Percentiles rank a stretch among this genome's conserved stretches.
Conservation (phyloP, 768 basidiomycete species). For the Crassisporium funariophilum region DNA sequence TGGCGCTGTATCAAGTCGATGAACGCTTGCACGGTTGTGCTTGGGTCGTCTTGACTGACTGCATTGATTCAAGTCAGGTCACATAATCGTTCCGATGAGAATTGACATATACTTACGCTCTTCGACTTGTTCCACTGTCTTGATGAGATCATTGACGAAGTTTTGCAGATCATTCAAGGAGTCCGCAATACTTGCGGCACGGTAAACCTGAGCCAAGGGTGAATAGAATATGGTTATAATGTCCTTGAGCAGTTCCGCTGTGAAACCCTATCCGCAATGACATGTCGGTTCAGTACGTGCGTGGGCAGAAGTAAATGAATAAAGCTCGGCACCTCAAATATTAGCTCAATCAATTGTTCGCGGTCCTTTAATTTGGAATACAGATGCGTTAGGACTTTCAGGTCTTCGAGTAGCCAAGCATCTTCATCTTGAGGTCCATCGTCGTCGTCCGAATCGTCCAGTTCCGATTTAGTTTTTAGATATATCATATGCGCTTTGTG, state of each 20-base stretch:
- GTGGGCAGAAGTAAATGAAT: not conserved
- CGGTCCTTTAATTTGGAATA: constrained; percentile 83
- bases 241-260: constrained; percentile 93
- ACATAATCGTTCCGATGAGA: constrained; percentile 3
- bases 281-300: no score
- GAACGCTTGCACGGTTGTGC: constrained; percentile 86
- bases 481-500: constrained; percentile 82
- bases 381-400: constrained; percentile 76
- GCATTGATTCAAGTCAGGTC: constrained; percentile 1
- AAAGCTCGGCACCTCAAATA: constrained; percentile 77
- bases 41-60: constrained; percentile 87
- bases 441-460: constrained; percentile 88
- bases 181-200: constrained; percentile 95
- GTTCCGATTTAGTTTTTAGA: constrained; percentile 52
- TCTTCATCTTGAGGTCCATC: constrained; percentile 93
- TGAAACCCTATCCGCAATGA: constrained; percentile 67
- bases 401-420: constrained; percentile 95
- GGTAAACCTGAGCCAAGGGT: constrained; percentile 95
- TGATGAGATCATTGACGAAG: constrained; percentile 94
- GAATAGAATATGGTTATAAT: constrained; percentile 99
- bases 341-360: constrained; percentile 88
- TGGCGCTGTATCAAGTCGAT: constrained; percentile 93
- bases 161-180: constrained; percentile 89
- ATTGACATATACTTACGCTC: constrained; percentile 62
- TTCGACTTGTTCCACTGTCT: constrained; percentile 90